A percentile compares a stretch with the other conserved stretches of the same genome.
Evolutionary conservation across 495 filamentous ascomycete species (phyloP).

Genomic region (Sporormia fimetaria): DNA sequence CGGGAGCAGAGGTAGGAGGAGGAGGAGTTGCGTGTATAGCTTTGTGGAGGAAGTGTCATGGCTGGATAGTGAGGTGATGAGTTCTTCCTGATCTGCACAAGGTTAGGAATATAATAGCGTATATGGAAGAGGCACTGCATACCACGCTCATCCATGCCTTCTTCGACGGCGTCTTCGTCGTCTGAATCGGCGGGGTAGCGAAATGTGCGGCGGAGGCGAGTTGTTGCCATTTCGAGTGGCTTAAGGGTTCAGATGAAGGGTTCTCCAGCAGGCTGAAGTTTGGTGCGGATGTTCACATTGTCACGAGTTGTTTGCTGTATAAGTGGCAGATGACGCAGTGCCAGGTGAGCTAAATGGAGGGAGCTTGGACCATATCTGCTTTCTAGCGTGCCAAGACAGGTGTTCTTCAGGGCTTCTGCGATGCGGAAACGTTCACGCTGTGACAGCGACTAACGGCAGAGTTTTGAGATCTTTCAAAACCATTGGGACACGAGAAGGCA

Average conservation of each 20-base stretch:
- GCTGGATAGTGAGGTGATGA: constrained; percentile 13
- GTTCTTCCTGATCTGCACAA: constrained; percentile 18
- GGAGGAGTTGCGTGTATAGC: constrained; percentile 22
- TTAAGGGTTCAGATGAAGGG: not conserved
- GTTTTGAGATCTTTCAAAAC: too few relatives aligned
- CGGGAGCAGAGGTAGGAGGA: constrained; percentile 14
- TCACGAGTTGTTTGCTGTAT: too few relatives aligned
- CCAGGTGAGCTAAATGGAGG: not conserved
- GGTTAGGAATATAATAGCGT: not conserved
- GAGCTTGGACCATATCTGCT: constrained; percentile 7
- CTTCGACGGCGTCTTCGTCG: constrained; percentile 25
- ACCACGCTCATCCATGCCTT: constrained; percentile 33
- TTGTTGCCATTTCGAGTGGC: constrained; percentile 13
- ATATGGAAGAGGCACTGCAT: not conserved
- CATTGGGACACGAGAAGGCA: too few relatives aligned
- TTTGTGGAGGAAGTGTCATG: constrained; percentile 15
- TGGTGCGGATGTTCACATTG: not conserved
- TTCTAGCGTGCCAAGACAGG: too few relatives aligned
- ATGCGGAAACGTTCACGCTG: too few relatives aligned
- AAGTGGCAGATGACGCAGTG: not conserved
- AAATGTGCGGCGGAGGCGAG: constrained; percentile 30
- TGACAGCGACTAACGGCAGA: too few relatives aligned
- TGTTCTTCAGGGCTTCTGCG: too few relatives aligned
- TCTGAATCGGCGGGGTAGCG: constrained; percentile 28
- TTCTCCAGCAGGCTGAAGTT: not conserved